A percentile compares a stretch with the other conserved stretches of the same genome.
Evolutionary conservation across 148 eudicot genomes (phyloP).

Genomic region (Persicaria maculosa): DNA sequence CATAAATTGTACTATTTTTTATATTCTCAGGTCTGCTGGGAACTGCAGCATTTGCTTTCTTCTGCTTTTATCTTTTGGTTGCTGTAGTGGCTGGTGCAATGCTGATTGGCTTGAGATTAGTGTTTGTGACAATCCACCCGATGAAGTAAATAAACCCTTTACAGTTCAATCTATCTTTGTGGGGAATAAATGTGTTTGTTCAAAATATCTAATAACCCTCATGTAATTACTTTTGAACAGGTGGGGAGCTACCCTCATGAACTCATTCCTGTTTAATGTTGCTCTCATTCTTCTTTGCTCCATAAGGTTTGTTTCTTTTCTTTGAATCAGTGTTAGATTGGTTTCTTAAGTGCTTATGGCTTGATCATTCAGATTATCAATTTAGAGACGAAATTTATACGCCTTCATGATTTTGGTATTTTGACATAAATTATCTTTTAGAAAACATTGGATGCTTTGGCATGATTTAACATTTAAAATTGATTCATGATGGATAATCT

Average conservation of each 20-base stretch:
- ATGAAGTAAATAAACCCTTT: conserved; percentile 61
- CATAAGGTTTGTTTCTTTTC: conserved; percentile 52
- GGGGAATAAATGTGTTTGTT: background rate
- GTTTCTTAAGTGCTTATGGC: background rate
- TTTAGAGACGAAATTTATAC: background rate
- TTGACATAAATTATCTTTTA: background rate
- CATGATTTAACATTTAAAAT: background rate
- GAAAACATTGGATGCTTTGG: background rate
- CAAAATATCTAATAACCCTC: background rate
- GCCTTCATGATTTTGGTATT: background rate
- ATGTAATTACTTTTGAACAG: conserved; percentile 33
- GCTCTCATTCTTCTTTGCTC: conserved; percentile 98
- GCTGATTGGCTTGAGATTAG: conserved; percentile 91
- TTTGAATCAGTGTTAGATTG: background rate
- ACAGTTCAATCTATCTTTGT: background rate
- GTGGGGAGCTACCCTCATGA: conserved; percentile 99
- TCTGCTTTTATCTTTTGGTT: conserved; percentile 95
- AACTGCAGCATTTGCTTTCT: conserved; percentile 94
- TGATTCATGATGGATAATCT: background rate
- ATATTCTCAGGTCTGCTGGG: conserved; percentile 79
- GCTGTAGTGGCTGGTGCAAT: conserved; percentile 94
- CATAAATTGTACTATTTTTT: conserved; percentile 1
- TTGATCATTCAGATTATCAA: background rate
- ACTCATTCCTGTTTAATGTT: conserved; percentile 91
- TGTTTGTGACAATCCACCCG: conserved; percentile 94